Conservation (phyloP, 306 rosid species). For the Oxytropis ochrocephala region DNA sequence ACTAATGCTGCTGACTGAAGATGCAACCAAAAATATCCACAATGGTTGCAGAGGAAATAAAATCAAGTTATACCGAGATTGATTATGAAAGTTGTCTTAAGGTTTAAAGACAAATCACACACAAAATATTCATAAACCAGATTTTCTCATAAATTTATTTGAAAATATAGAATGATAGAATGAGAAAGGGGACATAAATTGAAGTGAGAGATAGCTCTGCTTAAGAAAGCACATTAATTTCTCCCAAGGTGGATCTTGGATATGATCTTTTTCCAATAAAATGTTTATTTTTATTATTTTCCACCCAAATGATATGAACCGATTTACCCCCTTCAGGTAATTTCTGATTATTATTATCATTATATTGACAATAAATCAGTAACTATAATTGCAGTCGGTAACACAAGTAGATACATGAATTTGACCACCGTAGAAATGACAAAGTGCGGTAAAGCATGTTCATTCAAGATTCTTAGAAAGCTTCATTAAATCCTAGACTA, state of each 20-base stretch:
- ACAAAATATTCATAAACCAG: conserved; percentile 9
- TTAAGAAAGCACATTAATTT: background rate
- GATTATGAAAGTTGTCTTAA: background rate
- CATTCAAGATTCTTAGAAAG: conserved; percentile 4
- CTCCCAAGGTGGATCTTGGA: background rate
- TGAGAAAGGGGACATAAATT: background rate
- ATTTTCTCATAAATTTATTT: conserved; percentile 9
- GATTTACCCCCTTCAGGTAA: background rate
- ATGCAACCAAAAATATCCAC: conserved; percentile 18
- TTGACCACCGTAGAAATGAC: background rate
- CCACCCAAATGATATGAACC: conserved; percentile 1
- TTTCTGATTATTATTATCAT: background rate
- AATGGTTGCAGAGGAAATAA: conserved; percentile 3
- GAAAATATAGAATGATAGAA: conserved; percentile 2
- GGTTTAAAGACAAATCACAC: background rate
- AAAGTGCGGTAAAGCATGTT: background rate
- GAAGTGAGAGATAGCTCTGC: conserved; percentile 1
- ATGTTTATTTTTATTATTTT: background rate
- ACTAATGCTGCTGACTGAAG: conserved; percentile 89
- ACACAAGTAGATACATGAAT: background rate
- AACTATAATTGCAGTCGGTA: background rate
- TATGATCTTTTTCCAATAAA: conserved; percentile 7
- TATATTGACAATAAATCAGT: background rate
- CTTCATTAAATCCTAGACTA: background rate
- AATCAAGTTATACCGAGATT: background rate